These are phyloP conservation scores for Phytophthora aleatoria DNA, from an alignment of 352 stramenopile genomes.

Conservation along the genomic window DNA sequence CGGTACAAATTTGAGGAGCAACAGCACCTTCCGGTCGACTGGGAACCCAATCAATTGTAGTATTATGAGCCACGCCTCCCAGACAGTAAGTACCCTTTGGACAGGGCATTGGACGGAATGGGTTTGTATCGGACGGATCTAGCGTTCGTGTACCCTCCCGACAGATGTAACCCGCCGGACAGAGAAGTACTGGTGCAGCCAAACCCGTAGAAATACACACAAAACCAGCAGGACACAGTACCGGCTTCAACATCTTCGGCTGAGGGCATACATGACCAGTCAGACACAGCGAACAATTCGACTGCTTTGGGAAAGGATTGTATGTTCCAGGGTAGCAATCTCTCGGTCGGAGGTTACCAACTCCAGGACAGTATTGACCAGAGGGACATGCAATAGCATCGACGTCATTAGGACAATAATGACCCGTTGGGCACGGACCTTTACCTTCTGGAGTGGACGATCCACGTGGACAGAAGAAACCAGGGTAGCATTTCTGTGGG, in stretches of 20 bases:
- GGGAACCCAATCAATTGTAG: slow-evolving; percentile 92
- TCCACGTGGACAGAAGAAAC: slow-evolving; percentile 96
- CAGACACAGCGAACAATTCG: slow-evolving; percentile 94
- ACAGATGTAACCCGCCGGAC: slow-evolving; percentile 95
- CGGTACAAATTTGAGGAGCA: slow-evolving; percentile 93
- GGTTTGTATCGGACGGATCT: slow-evolving; percentile 82
- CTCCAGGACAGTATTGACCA: slow-evolving; percentile 95
- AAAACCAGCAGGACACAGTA: slow-evolving; percentile 94
- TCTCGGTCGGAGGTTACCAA: slow-evolving; percentile 92
- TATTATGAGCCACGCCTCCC: slow-evolving; percentile 92
- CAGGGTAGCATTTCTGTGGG: slow-evolving; percentile 94
- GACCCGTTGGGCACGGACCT: slow-evolving; percentile 94
- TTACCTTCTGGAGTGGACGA: slow-evolving; percentile 91
- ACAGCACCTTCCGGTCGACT: slow-evolving; percentile 76
- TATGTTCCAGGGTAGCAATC: slow-evolving; percentile 96
- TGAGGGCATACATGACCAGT: slow-evolving; percentile 94
- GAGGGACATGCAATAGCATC: slow-evolving; percentile 91
- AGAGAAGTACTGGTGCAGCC: slow-evolving; percentile 90
- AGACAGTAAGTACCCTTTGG: slow-evolving; percentile 95
- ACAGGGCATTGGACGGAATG: slow-evolving; percentile 88
- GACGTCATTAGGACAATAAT: slow-evolving; percentile 93
- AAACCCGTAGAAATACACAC: slow-evolving; percentile 94
- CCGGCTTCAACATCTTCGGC: slow-evolving; percentile 68
- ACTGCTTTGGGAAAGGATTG: slow-evolving; percentile 80
- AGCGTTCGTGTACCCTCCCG: slow-evolving; percentile 90